Evolutionary conservation across 176 grass and related monocot genomes (phyloP).

Genomic region (Ensete glaucum): DNA sequence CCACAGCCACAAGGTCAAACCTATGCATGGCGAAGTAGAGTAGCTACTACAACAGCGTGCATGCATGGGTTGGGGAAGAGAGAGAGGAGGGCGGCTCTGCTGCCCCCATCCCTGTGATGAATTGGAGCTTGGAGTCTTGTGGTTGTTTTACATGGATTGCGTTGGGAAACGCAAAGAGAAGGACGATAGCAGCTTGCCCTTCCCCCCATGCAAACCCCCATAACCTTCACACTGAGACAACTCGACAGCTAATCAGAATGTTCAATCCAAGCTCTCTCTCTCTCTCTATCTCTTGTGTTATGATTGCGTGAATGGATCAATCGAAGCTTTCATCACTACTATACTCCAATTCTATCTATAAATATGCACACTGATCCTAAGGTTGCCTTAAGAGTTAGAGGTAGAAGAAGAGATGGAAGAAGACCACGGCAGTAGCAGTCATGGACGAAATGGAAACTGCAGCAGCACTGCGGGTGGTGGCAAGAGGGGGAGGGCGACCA

Average conservation of each 20-base stretch:
- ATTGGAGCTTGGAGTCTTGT: slow-evolving; percentile 49
- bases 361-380: too few relatives aligned
- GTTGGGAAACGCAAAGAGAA: slow-evolving; percentile 39
- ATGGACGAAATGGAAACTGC: too few relatives aligned
- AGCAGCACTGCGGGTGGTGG: too few relatives aligned
- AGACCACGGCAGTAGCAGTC: too few relatives aligned
- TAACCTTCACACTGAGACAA: too few relatives aligned
- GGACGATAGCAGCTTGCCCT: slow-evolving; percentile 50
- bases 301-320: not conserved
- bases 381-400: too few relatives aligned
- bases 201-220: slow-evolving; percentile 31
- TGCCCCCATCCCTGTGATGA: slow-evolving; percentile 19
- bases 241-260: too few relatives aligned
- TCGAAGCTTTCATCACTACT: not conserved
- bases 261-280: not conserved
- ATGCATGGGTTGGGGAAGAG: not conserved
- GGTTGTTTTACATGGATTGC: slow-evolving; percentile 41
- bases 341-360: too few relatives aligned
- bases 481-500: not conserved
- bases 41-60: slow-evolving; percentile 21
- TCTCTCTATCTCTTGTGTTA: not conserved
- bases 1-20: slow-evolving; percentile 7
- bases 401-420: too few relatives aligned
- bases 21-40: not conserved
- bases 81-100: not conserved